Evolutionary conservation across 2,329 filamentous ascomycete genomes (phyloP), one percentile per base, ranked within the genome.

Genomic region (Trichoderma arundinaceum): DNA sequence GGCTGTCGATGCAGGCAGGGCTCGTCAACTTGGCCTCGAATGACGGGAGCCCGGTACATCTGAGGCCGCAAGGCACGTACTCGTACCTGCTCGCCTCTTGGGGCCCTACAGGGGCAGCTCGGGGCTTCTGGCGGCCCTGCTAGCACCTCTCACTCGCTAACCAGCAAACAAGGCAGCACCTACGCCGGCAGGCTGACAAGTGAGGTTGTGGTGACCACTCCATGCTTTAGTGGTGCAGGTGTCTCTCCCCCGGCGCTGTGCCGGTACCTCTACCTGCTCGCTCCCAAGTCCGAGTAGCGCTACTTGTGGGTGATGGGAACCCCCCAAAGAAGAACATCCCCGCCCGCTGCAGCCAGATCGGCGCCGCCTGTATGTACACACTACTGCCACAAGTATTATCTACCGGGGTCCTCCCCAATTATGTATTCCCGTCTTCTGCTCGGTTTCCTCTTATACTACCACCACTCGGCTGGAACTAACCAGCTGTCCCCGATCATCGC

Each of bases 281-380:
- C 48, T 33, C 48, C 22, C 48, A 10, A 35, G 33, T 53, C 51
- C 33, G 22, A 28, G 22, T 28, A 28, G 19, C 46, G 19, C 19
- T 49, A 17, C 39, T 28, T 28, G 22, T 28, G 22, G 43, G 12
- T 19, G n/a, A 17, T 19, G 49, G 32, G 35, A 22, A 19, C n/a
- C 54, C 35, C 35, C 22, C n/a, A 51, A 41, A n/a, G n/a, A n/a
- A 17, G 43, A n/a, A 32, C 53, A 28, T 28, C 32, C 44, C 58
- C 58, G 35, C 52, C 64, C 64, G 46, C 65, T 63, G 53, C 59
- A 57, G 49, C 28, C 51, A 49, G 65, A 64, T 64, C 59, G 58
- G 65, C 58, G 44, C 51, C 65, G 44, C 58, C 38, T 46, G 52
- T 10, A 54, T 41, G 52, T 39, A 38, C 52, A 39, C 43, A 35